phyloP scores from a whole-genome alignment of 306 rosid genomes.

The Quercus bicolor region DNA sequence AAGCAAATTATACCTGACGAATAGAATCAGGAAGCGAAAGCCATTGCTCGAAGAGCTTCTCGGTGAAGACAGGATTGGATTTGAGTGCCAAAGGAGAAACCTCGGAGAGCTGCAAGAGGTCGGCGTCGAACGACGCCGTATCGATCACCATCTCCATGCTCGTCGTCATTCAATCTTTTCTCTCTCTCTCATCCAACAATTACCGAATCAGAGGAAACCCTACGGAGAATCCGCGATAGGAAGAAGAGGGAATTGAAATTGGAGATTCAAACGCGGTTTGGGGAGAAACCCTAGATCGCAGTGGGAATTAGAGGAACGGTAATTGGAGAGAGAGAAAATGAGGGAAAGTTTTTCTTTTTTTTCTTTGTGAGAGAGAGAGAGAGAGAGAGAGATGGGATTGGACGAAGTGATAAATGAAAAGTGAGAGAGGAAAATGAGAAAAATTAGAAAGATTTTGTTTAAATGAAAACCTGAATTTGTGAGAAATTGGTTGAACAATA shows the following conservation, averaged over 20 bases:
- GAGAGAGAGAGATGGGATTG: not conserved
- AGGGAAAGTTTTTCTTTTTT: constrained; percentile 15
- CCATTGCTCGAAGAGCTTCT: no score
- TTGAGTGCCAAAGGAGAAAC: no score
- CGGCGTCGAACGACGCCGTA: constrained; percentile 74
- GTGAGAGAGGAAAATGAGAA: not conserved
- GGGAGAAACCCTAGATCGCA: constrained; percentile 49
- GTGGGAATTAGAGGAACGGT: not conserved
- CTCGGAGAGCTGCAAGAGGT: constrained; percentile 82
- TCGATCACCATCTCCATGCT: constrained; percentile 77
- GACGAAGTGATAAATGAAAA: no score
- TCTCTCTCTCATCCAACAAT: constrained; percentile 37
- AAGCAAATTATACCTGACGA: no score
- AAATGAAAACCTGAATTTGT: constrained; percentile 12
- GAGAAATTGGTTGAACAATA: not conserved
- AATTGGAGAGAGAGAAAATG: constrained; percentile 19
- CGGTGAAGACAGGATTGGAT: no score
- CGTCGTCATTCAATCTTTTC: constrained; percentile 31
- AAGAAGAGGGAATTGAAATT: constrained; percentile 12
- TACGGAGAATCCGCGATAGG: constrained; percentile 13
- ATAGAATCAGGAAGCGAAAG: no score
- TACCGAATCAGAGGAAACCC: constrained; percentile 25
- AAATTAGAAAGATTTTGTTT: not conserved
- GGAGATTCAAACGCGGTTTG: constrained; percentile 9
- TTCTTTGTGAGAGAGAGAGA: constrained; percentile 7